Evolutionary conservation across 768 basidiomycete genomes (phyloP).

Genomic region (Harrya chromipes): DNA sequence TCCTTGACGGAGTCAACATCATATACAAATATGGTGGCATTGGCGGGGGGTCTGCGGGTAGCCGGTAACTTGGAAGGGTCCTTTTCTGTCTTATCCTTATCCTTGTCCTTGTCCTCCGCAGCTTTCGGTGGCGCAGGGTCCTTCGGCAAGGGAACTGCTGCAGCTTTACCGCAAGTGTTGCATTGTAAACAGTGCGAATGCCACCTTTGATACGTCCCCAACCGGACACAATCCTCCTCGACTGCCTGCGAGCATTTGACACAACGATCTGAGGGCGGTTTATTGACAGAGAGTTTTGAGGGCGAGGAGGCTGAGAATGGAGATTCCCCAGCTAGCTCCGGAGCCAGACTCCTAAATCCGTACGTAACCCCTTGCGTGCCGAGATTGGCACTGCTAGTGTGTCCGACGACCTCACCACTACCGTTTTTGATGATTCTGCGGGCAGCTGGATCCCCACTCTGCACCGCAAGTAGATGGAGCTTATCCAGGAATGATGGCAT

Average conservation of each 20-base stretch:
- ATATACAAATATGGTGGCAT: constrained; percentile 75
- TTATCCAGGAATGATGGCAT: constrained; percentile 91
- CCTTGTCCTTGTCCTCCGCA: constrained; percentile 47
- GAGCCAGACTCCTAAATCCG: constrained; percentile 89
- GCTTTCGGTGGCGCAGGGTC: constrained; percentile 50
- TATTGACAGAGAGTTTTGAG: constrained; percentile 54
- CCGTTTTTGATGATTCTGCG: constrained; percentile 72
- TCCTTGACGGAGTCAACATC: constrained; percentile 69
- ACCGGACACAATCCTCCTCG: constrained; percentile 94
- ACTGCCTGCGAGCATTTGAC: constrained; percentile 86
- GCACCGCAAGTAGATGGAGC: constrained; percentile 85
- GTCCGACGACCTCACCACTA: constrained; percentile 55
- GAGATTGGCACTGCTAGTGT: constrained; percentile 46
- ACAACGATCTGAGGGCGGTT: constrained; percentile 88
- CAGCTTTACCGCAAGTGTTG: constrained; percentile 69
- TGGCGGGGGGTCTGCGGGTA: constrained; percentile 73
- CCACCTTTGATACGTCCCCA: constrained; percentile 97
- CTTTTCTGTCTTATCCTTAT: constrained; percentile 39
- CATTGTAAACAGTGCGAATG: constrained; percentile 95
- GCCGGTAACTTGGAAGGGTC: constrained; percentile 59
- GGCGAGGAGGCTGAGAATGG: constrained; percentile 52
- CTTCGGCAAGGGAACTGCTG: constrained; percentile 58
- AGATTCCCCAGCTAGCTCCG: constrained; percentile 86
- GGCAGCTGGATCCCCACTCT: constrained; percentile 77
- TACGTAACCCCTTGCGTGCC: constrained; percentile 89